Percentiles rank a stretch among this genome's conserved stretches.
These are phyloP conservation scores for Chaetomium strumarium DNA, from an alignment of 2,329 filamentous ascomycete genomes.

Conservation along the genomic window DNA sequence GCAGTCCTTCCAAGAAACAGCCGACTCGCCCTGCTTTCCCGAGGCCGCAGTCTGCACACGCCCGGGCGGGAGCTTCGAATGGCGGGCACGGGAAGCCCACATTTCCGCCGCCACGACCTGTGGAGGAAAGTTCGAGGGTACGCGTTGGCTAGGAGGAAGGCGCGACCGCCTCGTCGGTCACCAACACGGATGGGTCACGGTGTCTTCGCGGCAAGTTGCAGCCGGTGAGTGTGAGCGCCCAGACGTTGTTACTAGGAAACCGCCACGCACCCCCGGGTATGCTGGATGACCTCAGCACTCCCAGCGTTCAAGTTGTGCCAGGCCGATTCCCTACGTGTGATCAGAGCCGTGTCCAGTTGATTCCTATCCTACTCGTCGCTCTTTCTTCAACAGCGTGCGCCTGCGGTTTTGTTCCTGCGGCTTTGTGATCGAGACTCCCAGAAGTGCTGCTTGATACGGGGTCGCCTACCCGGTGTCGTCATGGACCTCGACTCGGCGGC, in stretches of 20 bases:
- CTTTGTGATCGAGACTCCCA: neutral
- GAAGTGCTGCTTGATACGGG: slow-evolving; percentile 1
- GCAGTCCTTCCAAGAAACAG: neutral
- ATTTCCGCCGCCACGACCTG: neutral
- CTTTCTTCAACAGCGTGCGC: neutral
- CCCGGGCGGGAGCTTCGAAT: neutral
- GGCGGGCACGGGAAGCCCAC: slow-evolving; percentile 1
- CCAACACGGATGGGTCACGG: neutral
- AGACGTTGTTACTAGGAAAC: too few species aligned
- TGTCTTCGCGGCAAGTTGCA: slow-evolving; percentile 11
- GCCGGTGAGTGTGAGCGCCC: slow-evolving; percentile 16
- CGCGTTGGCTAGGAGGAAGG: slow-evolving; percentile 1
- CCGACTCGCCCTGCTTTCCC: neutral
- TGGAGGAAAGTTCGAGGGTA: neutral
- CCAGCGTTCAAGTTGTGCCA: too few species aligned
- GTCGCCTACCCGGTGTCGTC: slow-evolving; percentile 10
- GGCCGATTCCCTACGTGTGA: too few species aligned
- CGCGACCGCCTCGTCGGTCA: neutral
- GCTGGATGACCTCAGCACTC: too few species aligned
- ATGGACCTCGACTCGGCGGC: slow-evolving; percentile 51
- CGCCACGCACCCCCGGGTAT: too few species aligned
- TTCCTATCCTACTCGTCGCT: too few species aligned
- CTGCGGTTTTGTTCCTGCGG: neutral
- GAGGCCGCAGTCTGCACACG: neutral
- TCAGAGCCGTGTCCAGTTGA: too few species aligned